Conservation (phyloP, 306 rosid genomes). For the Cyclanthera cordifolia region DNA sequence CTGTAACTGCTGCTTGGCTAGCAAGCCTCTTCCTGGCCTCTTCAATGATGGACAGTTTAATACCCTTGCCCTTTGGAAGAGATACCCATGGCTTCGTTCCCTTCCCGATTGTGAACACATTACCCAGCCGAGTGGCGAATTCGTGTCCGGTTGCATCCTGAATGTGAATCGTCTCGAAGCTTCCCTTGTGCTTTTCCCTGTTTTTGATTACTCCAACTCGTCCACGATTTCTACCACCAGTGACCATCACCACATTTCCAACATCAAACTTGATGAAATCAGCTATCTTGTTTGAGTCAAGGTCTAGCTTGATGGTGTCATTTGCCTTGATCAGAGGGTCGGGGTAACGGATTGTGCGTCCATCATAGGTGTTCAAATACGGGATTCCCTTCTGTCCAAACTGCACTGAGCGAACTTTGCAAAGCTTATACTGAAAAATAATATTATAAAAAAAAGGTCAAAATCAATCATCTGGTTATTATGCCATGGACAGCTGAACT, state of each 20-base stretch:
- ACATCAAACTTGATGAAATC: constrained; percentile 76
- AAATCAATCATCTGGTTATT: background rate
- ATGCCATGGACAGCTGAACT: background rate
- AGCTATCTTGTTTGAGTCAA: constrained; percentile 50
- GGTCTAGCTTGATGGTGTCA: constrained; percentile 62
- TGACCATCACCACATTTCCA: constrained; percentile 73
- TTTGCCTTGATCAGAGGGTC: constrained; percentile 69
- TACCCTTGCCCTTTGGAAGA: constrained; percentile 86
- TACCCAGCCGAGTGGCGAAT: constrained; percentile 57
- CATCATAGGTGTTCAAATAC: constrained; percentile 65
- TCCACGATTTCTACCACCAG: constrained; percentile 70
- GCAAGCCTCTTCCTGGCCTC: constrained; percentile 71
- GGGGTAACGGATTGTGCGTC: constrained; percentile 75
- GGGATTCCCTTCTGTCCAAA: constrained; percentile 79
- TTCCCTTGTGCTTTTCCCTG: constrained; percentile 80
- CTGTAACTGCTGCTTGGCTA: constrained; percentile 42
- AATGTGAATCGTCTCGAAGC: constrained; percentile 59
- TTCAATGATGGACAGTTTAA: constrained; percentile 61
- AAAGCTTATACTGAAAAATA: constrained; percentile 77
- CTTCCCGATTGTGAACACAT: constrained; percentile 60
- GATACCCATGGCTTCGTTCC: constrained; percentile 68
- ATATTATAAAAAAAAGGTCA: background rate
- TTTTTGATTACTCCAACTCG: constrained; percentile 75
- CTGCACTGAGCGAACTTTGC: constrained; percentile 69
- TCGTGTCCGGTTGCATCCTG: constrained; percentile 76